Base-by-base conservation (phyloP, 1,139 yeast species). In the Tardiomyces blankii region DNA sequence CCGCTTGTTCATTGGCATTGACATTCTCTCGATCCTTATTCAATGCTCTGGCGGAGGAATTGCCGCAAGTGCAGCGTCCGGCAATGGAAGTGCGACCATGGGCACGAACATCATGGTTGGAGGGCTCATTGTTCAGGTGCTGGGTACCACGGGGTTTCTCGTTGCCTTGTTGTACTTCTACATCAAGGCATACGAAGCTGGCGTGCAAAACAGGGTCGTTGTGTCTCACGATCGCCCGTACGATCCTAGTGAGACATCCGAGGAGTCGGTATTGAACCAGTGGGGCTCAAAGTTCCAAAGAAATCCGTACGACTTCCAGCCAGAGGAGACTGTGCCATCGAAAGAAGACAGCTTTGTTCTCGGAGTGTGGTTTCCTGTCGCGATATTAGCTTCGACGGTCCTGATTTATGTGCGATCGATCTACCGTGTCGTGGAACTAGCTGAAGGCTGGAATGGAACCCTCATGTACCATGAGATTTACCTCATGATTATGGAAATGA, bases 41-140 rank as follows among this genome's bases (percentile, higher is more conserved):
- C 96, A 88, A 55, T 96, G 86, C 4, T 78, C 73, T 25, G 96
- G 96, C 35, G 87, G 86, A 46, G 95, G 89, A 49, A 75, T 80
- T 54, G 81, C 88, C 2, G 78, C 93, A 1, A 68, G 73, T 32
- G 75, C 77, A 0, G 66, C 76, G 12, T 59, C 69, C 18, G 58
- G 62, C 3, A 60, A 64, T 23, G 56, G 64, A 23, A 14, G 35
- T 14, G 35, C 35, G 5, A 47, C 49, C 2, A 62, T 69, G 0
- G 97, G 96, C 35, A 75, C 86, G 0, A 70, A 84, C 63, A 69
- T 82, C 46, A 85, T 88, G 83, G 78, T 86, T 51, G 95, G 78
- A 2, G 96, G 96, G 28, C 73, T 89, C 50, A 78, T 79, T 0
- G 69, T 83, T 55, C 96, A 89, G 66, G 88, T 87, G 13, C 70